Evolutionary conservation across 169 alveolate species (phyloP), one percentile per base, ranked within the genome.

Genomic region (Plasmodium coatneyi): DNA sequence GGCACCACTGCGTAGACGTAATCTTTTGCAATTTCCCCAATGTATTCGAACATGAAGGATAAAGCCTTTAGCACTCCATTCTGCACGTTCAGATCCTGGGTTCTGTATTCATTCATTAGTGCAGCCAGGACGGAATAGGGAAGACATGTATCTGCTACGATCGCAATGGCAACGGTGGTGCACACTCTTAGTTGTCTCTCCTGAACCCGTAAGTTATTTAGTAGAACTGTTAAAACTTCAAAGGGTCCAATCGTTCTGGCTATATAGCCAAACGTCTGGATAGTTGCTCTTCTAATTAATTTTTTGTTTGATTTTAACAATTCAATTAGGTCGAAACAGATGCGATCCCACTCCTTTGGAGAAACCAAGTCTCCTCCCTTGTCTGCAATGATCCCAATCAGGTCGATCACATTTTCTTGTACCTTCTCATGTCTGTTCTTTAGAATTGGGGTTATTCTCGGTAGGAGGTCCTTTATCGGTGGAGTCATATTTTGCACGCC

Each of bases 191-290:
- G 97, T 97, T 99, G 99, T 70, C 99, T 97, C 96, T 99, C 99
- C 95, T 99, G 99, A 46, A 99, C 99, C 95, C 99, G 96, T 87
- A 98, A 93, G 97, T 98, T 98, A 96, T 98, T 98, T 46, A 98
- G 95, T 43, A 98, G 95, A 6, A 99, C 98, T 0, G 98, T 97
- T 22, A 99, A 82, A 2, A 98, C 99, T 93, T 99, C 99, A 90
- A 99, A 99, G 0, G 99, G 99, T 0, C 99, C 99, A 30, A 99
- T 99, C 22, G 99, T 99, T 78, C 99, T 98, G 22, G 99, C 99
- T 52, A 99, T 99, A 97, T 99, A 99, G 14, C 99, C 99, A 95
- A 99, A 99, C 32, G 99, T 99, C 94, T 99, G 99, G 5, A 99
- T 99, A 4, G 99, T 98, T 56, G 99, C 99, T 80, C 99, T 97